Base-by-base conservation (phyloP, 2,329 filamentous ascomycete genomes). In the Paramyrothecium roridum region DNA sequence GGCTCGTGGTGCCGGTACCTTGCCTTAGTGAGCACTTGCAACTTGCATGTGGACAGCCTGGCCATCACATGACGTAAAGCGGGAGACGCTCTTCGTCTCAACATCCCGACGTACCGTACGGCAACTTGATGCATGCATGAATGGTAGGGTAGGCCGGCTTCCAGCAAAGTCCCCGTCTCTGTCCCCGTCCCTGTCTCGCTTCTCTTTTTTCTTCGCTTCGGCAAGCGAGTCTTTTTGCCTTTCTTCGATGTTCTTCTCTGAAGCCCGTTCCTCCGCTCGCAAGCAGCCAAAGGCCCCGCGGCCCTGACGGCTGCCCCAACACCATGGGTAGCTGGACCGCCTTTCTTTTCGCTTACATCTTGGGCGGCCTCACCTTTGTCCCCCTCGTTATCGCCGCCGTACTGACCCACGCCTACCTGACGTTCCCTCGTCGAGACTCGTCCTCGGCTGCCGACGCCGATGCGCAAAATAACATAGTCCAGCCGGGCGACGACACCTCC, bases 361-460 rank as follows among this genome's bases (percentile, higher is more conserved):
- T 96, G 56, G 93, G 93, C 73, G 93, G 93, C 65, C 71, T 97
- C 67, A 96, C 93, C 56, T 93, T 97, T 69, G 69, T 96, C 56
- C 93, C 93, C 30, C 77, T 96, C 3, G 65, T 92, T 57, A 59
- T 93, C 52, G 68, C 75, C 48, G 72, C 82, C 50, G 64, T 90
- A 54, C 67, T 93, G 53, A 68, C 85, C 34, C 84, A 92, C 70
- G 84, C 84, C 61, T 87, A 92, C 76, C 75, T 88, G 56, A 85
- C 85, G 13, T 80, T 91, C 53, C 89, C 89, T 48, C 64, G 75
- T 62, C 76, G 76, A 63, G 65, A 77, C 56, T 76, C 78, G 63
- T 64, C 70, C 58, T 64, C 67, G 46, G 54, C 69, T 8, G 52
- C 54, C 48, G 54, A 65, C 43, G 64, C 59, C 56, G 64, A 69